Evolutionary conservation across 2,329 filamentous ascomycete species (phyloP), one percentile per base, ranked within the genome.

Genomic region (Massarina eburnea): DNA sequence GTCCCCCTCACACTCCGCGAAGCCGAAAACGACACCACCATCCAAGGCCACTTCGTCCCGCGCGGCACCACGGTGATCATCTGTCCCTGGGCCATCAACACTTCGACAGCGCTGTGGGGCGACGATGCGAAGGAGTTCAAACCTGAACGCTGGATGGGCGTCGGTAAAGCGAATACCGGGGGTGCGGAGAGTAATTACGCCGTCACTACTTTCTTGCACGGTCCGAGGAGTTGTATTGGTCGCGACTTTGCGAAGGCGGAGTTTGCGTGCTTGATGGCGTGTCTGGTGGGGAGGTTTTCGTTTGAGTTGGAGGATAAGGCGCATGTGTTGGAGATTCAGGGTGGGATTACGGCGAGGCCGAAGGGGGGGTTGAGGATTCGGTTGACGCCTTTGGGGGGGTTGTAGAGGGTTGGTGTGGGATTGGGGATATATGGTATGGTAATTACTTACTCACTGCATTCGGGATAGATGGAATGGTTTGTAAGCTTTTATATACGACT

Each of bases 221-320:
- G 91, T 0, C 90, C 91, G 2, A 76, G 91, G 42, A 88, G 85
- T 62, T 96, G 91, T 64, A 96, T 96, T 57, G 91, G 91, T 0
- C 80, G 85, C 68, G 77, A 77, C 2, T 96, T 96, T 71, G 88
- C 91, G 0, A 86, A 83, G 64, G 83, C 86, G 1, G 92, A 96
- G 75, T 88, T 96, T 70, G 89, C 89, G 8, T 92, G 87, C 63
- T 72, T 96, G 51, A 65, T 96, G 37, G 91, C 90, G 18, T 79
- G 82, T 8, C 83, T 88, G 78, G 79, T 92, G 3, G 90, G 90
- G 1, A 78, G 81, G 29, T 95, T 95, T 68, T 79, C 84, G 62
- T 80, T 83, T 49, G 79, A 85, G 64, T 71, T 83, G 64, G 84
- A 88, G 59, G 82, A 89, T 71, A 75, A 46, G 27, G 43, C 46